These are phyloP conservation scores for Fonsecaea erecta DNA, from an alignment of 2,329 filamentous ascomycete species.

Conservation along the genomic window DNA sequence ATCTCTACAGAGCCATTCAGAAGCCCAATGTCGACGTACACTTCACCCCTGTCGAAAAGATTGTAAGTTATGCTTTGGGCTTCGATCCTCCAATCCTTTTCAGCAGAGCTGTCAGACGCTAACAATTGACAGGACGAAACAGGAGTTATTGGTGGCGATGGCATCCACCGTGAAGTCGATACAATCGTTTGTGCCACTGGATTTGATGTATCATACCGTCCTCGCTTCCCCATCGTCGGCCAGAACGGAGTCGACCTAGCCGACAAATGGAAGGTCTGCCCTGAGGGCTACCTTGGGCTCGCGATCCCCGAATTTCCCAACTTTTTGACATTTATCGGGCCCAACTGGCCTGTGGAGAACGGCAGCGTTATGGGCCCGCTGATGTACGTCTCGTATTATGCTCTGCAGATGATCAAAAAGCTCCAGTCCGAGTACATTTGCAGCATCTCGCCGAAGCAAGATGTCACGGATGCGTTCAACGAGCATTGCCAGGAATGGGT, in stretches of 20 bases:
- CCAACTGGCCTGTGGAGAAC: conserved; percentile 51
- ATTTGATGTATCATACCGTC: conserved; percentile 48
- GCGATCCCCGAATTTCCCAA: conserved; percentile 40
- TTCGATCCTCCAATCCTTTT: neutral
- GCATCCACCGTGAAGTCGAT: conserved; percentile 42
- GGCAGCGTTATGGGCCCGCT: conserved; percentile 52
- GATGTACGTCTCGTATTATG: conserved; percentile 48
- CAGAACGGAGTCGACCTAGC: conserved; percentile 48
- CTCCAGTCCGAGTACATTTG: conserved; percentile 51
- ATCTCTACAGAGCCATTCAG: conserved; percentile 48
- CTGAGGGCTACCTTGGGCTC: conserved; percentile 38
- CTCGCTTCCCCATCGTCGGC: conserved; percentile 51
- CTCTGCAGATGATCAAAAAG: conserved; percentile 48
- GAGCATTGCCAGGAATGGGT: conserved; percentile 53
- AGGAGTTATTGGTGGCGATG: conserved; percentile 46
- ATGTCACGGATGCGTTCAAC: conserved; percentile 43
- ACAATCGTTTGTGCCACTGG: conserved; percentile 49
- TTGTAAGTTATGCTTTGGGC: conserved; percentile 30
- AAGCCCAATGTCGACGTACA: conserved; percentile 57
- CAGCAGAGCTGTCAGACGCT: neutral
- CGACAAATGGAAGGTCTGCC: conserved; percentile 50
- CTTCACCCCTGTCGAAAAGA: conserved; percentile 52
- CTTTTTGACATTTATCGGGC: conserved; percentile 39
- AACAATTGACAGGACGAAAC: conserved; percentile 44
- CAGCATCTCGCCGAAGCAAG: conserved; percentile 44